phyloP scores from a whole-genome alignment of 2,329 filamentous ascomycete genomes.

The Aspergillus proliferans region DNA sequence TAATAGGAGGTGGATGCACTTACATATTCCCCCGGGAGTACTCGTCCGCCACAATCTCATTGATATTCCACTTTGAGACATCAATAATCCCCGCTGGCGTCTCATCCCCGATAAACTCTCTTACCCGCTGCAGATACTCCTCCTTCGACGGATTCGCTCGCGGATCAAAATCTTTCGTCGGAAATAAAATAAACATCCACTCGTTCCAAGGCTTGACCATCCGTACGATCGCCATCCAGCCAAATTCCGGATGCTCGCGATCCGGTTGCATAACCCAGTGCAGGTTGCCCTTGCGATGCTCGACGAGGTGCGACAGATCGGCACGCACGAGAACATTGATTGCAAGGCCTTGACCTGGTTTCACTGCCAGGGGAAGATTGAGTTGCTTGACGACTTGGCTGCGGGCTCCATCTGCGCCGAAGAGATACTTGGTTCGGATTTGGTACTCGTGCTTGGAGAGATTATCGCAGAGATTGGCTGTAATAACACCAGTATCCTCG shows the following conservation, averaged over 20 bases:
- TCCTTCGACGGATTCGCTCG: constrained; percentile 41
- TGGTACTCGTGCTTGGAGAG: constrained; percentile 34
- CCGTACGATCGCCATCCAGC: constrained; percentile 45
- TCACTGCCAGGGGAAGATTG: constrained; percentile 41
- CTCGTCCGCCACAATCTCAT: constrained; percentile 54
- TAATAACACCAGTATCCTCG: constrained; percentile 16
- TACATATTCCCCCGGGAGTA: constrained; percentile 49
- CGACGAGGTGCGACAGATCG: constrained; percentile 36
- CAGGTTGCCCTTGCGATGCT: constrained; percentile 51
- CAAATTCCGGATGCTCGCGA: constrained; percentile 46
- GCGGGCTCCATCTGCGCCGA: constrained; percentile 52
- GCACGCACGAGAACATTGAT: constrained; percentile 46
- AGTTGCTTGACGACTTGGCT: constrained; percentile 44
- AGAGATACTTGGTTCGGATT: constrained; percentile 51
- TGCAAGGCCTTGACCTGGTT: constrained; percentile 44
- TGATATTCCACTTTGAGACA: constrained; percentile 55
- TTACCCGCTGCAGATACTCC: constrained; percentile 43
- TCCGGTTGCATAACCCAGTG: constrained; percentile 57
- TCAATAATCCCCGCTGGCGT: constrained; percentile 47
- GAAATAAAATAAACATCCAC: constrained; percentile 55
- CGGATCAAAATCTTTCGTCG: constrained; percentile 22
- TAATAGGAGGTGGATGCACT: constrained; percentile 4
- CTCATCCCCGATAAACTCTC: constrained; percentile 52
- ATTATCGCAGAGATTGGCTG: constrained; percentile 33
- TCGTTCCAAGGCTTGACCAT: constrained; percentile 61